phyloP scores from a whole-genome alignment of 2,329 filamentous ascomycete genomes.

The Zymoseptoria passerinii region DNA sequence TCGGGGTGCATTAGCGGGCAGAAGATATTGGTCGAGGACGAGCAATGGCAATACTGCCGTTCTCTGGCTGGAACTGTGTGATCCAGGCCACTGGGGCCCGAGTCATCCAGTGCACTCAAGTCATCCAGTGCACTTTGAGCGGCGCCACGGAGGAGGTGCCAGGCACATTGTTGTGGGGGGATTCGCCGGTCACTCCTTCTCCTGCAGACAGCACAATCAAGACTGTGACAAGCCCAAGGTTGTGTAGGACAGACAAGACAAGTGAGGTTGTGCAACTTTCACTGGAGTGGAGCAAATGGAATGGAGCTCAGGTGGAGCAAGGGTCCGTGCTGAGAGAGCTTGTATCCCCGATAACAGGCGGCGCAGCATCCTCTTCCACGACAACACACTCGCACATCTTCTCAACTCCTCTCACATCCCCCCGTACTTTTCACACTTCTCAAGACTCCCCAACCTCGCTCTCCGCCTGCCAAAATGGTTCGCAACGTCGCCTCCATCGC shows the following conservation, averaged over 20 bases:
- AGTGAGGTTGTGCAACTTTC: not conserved
- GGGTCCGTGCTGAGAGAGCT: not conserved
- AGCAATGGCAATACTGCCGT: too few relatives aligned
- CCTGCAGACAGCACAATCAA: not conserved
- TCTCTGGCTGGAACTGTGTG: too few relatives aligned
- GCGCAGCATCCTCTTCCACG: not conserved
- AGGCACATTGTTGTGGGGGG: too few relatives aligned
- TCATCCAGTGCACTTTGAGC: too few relatives aligned
- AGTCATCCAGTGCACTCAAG: too few relatives aligned
- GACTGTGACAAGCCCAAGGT: not conserved
- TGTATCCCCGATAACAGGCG: not conserved
- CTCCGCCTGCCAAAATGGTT: constrained; percentile 16
- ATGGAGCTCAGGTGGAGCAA: not conserved
- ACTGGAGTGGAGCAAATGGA: not conserved
- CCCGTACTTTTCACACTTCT: not conserved
- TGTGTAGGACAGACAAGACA: not conserved
- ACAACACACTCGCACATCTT: not conserved
- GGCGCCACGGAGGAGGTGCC: too few relatives aligned
- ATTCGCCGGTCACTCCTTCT: not conserved
- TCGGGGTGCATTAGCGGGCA: too few relatives aligned
- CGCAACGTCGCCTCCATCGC: constrained; percentile 24
- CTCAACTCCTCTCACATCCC: not conserved
- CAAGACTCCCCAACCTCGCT: not conserved
- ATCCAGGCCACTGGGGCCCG: too few relatives aligned
- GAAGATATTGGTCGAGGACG: too few relatives aligned